A percentile compares a stretch with the other conserved stretches of the same genome.
phyloP scores from a whole-genome alignment of 306 rosid genomes.

The Cyclanthera cordifolia region DNA sequence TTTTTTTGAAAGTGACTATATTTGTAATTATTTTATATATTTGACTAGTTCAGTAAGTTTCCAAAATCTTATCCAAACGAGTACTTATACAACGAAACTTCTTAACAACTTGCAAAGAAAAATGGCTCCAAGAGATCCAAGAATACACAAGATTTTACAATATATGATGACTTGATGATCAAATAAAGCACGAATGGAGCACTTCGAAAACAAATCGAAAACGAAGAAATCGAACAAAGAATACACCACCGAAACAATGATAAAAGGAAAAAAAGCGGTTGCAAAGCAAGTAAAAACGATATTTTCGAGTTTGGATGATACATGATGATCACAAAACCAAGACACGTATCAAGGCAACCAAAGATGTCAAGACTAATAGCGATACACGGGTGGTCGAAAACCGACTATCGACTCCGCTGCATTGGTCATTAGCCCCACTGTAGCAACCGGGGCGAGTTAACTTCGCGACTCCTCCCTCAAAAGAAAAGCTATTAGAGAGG shows the following conservation, averaged over 20 bases:
- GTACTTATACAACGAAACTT: background rate
- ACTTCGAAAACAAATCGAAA: background rate
- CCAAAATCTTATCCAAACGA: background rate
- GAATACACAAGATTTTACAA: background rate
- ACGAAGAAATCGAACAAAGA: background rate
- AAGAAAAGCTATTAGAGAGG: conserved; percentile 44
- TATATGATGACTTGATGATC: background rate
- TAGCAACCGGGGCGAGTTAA: conserved; percentile 73
- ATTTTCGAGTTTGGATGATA: background rate
- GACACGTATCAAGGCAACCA: conserved; percentile 29
- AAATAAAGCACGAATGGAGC: background rate
- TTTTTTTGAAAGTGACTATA: too few species aligned
- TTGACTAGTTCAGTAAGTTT: background rate
- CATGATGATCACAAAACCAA: conserved; percentile 33
- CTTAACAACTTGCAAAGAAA: background rate
- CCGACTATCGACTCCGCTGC: conserved; percentile 45
- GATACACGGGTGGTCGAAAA: conserved; percentile 26
- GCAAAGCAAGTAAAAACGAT: background rate
- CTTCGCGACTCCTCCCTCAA: conserved; percentile 61
- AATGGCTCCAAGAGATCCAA: background rate
- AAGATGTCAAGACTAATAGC: conserved; percentile 32
- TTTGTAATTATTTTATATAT: too few species aligned
- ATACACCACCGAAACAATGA: background rate
- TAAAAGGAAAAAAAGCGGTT: background rate
- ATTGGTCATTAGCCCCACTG: conserved; percentile 72